Percentiles rank a stretch among this genome's conserved stretches.
Conservation (phyloP, 306 rosid genomes). For the Benincasa hispida region DNA sequence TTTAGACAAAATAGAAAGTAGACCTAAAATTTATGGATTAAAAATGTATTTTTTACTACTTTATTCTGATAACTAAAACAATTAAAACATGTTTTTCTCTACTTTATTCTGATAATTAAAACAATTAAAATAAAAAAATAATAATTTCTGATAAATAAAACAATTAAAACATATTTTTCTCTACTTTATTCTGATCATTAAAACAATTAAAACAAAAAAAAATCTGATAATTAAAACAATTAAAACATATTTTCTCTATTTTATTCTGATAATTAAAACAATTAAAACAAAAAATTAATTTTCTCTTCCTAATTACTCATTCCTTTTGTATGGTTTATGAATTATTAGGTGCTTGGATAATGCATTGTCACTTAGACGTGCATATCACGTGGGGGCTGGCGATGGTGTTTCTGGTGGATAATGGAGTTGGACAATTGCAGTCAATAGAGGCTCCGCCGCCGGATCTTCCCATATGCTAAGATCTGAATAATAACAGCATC, state of each 20-base stretch:
- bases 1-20: too few species aligned
- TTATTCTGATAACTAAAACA: too few species aligned
- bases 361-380: slow-evolving; percentile 97
- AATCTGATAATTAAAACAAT: too few species aligned
- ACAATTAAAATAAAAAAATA: not conserved
- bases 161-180: too few species aligned
- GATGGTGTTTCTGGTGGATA: slow-evolving; percentile 71
- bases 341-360: slow-evolving; percentile 67
- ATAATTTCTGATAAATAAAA: too few species aligned
- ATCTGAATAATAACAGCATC: not conserved
- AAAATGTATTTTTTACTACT: too few species aligned
- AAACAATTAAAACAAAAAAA: not conserved
- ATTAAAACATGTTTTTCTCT: too few species aligned
- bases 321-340: not conserved
- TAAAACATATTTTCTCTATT: too few species aligned
- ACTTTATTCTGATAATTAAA: not conserved
- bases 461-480: slow-evolving; percentile 63
- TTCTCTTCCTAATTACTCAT: not conserved
- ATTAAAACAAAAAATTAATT: not conserved
- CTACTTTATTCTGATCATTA: too few species aligned
- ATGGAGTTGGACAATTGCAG: slow-evolving; percentile 62
- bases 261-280: not conserved
- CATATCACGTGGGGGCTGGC: slow-evolving; percentile 92
- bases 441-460: slow-evolving; percentile 55
- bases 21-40: too few species aligned